Conservation (phyloP, 2,329 filamentous ascomycete species). For the Coniella lustricola region DNA sequence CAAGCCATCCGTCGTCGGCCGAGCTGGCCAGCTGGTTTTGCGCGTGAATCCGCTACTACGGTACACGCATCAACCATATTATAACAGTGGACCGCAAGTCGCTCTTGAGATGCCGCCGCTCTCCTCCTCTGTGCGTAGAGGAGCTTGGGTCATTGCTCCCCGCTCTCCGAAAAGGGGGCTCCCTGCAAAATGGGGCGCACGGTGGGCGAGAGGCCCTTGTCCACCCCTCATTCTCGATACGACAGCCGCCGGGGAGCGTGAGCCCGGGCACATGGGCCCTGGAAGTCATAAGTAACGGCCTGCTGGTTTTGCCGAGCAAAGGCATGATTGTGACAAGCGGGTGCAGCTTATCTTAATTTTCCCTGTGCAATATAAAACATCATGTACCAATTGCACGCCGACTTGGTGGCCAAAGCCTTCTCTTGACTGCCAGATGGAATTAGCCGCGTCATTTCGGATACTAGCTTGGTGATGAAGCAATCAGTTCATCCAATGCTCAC, state of each 20-base stretch:
- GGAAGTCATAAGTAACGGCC: neutral
- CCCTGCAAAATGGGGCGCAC: neutral
- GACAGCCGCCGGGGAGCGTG: neutral
- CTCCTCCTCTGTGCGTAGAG: too few relatives aligned
- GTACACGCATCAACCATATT: too few relatives aligned
- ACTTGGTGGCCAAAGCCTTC: neutral
- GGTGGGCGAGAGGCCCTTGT: neutral
- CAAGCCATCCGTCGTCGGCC: too few relatives aligned
- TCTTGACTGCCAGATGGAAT: too few relatives aligned
- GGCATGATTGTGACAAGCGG: neutral
- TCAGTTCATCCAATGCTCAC: too few relatives aligned
- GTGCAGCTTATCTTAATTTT: constrained; percentile 2
- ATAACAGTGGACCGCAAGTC: too few relatives aligned
- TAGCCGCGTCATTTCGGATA: neutral
- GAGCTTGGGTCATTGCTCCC: neutral
- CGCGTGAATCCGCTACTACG: too few relatives aligned
- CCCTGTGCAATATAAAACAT: neutral
- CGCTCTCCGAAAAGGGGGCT: neutral
- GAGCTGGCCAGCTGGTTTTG: too few relatives aligned
- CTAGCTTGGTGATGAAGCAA: neutral
- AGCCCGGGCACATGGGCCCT: neutral
- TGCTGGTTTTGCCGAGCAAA: neutral
- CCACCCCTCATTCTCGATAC: neutral
- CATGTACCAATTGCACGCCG: neutral
- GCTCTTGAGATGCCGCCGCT: too few relatives aligned